Percentiles rank a stretch among this genome's conserved stretches.
These are phyloP conservation scores for Coix lacrymajobi DNA, from an alignment of 176 grass and related monocot genomes.

Conservation along the genomic window DNA sequence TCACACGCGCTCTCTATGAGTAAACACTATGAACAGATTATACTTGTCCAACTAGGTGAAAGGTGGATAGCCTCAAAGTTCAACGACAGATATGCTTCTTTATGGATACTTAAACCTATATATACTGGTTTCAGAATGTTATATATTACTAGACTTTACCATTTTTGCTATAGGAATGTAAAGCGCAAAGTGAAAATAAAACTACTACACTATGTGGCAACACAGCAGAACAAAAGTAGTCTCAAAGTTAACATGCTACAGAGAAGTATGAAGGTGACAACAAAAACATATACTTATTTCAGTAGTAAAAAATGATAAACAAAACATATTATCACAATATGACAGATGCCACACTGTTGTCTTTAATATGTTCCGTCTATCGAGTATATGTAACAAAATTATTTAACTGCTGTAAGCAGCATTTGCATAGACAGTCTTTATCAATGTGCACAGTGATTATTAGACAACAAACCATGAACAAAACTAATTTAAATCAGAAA, in stretches of 20 bases:
- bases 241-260: not conserved
- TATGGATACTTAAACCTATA: not conserved
- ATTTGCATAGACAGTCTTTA: not conserved
- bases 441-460: constrained; percentile 5
- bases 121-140: not conserved
- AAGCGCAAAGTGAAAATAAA: not conserved
- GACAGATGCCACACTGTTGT: not conserved
- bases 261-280: not conserved
- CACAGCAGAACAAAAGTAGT: not conserved
- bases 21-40: not conserved
- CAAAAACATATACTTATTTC: no score
- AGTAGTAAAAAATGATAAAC: not conserved
- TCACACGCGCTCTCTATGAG: not conserved
- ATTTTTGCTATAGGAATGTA: not conserved
- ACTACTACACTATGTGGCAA: not conserved
- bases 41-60: not conserved
- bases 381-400: not conserved
- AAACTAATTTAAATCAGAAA: not conserved
- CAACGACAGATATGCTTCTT: not conserved
- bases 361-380: not conserved
- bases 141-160: not conserved
- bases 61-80: not conserved
- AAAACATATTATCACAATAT: not conserved
- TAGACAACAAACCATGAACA: constrained; percentile 3
- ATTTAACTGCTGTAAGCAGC: not conserved